A percentile compares a stretch with the other conserved stretches of the same genome.
Evolutionary conservation across 2,329 filamentous ascomycete species (phyloP).

Genomic region (Fusarium pseudoanthophilum): DNA sequence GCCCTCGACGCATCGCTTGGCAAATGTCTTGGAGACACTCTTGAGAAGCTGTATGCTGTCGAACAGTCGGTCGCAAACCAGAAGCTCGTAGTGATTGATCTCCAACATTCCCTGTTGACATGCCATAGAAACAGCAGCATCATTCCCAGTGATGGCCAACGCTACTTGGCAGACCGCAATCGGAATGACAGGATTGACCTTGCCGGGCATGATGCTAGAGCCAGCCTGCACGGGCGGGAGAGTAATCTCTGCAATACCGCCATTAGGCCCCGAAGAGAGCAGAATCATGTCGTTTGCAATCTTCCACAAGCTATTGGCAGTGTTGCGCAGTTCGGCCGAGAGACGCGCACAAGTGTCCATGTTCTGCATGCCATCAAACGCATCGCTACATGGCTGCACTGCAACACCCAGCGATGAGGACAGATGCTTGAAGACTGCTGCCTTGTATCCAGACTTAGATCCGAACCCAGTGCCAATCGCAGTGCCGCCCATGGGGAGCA

Average conservation of each 20-base stretch:
- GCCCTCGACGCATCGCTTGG: conserved; percentile 3
- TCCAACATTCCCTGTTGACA: conserved; percentile 6
- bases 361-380: conserved; percentile 10
- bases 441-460: neutral
- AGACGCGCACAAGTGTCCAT: conserved; percentile 5
- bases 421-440: neutral
- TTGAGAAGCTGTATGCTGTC: neutral
- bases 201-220: conserved; percentile 7
- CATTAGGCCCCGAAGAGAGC: neutral
- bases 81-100: conserved; percentile 2
- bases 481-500: conserved; percentile 2
- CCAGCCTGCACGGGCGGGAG: neutral
- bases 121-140: neutral
- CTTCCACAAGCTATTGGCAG: conserved; percentile 9
- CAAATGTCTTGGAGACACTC: neutral
- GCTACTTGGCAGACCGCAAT: conserved; percentile 3
- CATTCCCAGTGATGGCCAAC: neutral
- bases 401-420: neutral
- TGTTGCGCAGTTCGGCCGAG: conserved; percentile 4
- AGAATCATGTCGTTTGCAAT: conserved; percentile 10
- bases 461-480: conserved; percentile 9
- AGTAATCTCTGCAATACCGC: neutral
- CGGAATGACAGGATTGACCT: conserved; percentile 4
- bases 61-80: neutral
- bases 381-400: neutral